These are phyloP conservation scores for Cylindrodendrum hubeiense DNA, from an alignment of 2,329 filamentous ascomycete species.

Conservation along the genomic window DNA sequence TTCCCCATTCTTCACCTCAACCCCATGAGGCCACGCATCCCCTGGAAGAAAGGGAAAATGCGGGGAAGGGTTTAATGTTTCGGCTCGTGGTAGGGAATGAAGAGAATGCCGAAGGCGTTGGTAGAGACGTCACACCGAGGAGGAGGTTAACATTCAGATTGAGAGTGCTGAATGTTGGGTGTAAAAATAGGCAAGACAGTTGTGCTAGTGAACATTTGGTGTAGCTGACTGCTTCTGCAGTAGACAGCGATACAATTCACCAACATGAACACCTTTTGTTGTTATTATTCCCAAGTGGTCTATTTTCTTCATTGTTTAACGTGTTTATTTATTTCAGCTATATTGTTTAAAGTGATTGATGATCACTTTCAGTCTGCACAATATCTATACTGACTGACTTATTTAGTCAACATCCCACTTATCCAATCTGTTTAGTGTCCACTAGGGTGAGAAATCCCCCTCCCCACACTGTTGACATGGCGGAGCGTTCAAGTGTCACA, in stretches of 20 bases:
- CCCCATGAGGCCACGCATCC: conserved; percentile 1
- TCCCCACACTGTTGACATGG: not conserved
- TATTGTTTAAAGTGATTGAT: no score
- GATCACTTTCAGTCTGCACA: no score
- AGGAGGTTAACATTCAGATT: no score
- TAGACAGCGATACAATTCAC: no score
- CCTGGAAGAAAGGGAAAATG: not conserved
- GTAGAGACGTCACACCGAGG: not conserved
- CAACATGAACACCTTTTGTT: no score
- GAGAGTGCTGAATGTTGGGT: no score
- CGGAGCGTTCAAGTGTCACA: not conserved
- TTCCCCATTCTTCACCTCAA: conserved; percentile 19
- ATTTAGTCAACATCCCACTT: not conserved
- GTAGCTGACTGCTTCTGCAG: no score
- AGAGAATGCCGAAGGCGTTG: not conserved
- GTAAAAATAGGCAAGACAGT: no score
- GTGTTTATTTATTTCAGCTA: not conserved
- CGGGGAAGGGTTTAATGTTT: not conserved
- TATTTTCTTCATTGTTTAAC: not conserved
- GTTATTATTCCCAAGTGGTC: no score
- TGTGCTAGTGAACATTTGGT: no score
- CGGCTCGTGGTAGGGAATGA: not conserved
- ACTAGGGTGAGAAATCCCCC: not conserved
- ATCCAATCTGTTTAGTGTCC: not conserved
- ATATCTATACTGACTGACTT: not conserved